These are phyloP conservation scores for Yarrowia bubula DNA, from an alignment of 805 yeast species.

Conservation along the genomic window DNA sequence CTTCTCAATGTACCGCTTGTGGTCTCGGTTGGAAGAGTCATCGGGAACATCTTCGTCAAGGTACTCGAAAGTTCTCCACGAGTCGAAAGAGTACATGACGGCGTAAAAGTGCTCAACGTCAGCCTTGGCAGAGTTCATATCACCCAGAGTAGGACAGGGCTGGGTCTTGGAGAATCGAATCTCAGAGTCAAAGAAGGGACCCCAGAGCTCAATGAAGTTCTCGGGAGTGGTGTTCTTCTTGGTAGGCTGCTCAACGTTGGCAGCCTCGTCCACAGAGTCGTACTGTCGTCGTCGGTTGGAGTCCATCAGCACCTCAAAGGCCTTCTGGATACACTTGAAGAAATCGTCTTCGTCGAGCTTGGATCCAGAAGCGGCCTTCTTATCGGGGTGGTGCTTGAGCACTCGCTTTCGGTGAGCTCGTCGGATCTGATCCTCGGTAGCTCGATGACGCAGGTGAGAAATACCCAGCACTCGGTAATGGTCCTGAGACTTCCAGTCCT, in stretches of 20 bases:
- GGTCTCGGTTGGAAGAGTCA: conserved; percentile 98
- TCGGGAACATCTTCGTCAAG: conserved; percentile 99
- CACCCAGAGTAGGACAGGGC: conserved; percentile 85
- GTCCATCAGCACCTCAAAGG: conserved; percentile 85
- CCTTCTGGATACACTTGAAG: conserved; percentile 97
- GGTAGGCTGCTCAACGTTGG: conserved; percentile 79
- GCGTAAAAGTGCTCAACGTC: conserved; percentile 86
- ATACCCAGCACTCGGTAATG: conserved; percentile 95
- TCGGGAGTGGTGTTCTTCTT: conserved; percentile 53
- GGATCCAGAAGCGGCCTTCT: conserved; percentile 87
- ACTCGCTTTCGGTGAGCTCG: conserved; percentile 97
- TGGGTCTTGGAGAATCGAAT: conserved; percentile 87
- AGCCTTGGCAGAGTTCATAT: conserved; percentile 60
- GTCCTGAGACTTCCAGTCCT: conserved; percentile 97
- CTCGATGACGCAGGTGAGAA: conserved; percentile 84
- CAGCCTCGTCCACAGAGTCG: conserved; percentile 90
- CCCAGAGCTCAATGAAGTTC: conserved; percentile 91
- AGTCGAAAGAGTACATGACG: conserved; percentile 91
- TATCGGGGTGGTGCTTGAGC: conserved; percentile 96
- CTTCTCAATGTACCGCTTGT: conserved; percentile 97
- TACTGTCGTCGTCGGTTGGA: conserved; percentile 84
- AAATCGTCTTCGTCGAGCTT: conserved; percentile 77
- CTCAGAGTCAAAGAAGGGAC: conserved; percentile 85
- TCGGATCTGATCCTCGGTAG: conserved; percentile 89
- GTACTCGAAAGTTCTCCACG: conserved; percentile 98